Base-by-base conservation (phyloP, 176 grass and related monocot genomes). In the Phoenix roebelenii region DNA sequence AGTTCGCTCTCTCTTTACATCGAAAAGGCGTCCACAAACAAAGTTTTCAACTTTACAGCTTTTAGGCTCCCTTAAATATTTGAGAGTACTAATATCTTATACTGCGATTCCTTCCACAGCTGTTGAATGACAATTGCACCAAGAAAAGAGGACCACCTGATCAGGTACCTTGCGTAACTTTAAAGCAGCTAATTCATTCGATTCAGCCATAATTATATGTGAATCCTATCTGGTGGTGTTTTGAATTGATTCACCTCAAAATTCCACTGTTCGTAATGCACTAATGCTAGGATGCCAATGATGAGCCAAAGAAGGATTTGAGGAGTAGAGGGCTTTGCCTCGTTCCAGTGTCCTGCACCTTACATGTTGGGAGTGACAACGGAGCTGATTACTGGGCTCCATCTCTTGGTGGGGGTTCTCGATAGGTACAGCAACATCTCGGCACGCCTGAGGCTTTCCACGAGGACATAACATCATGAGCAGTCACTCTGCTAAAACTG, bases 321-420 rank as follows among this genome's bases (percentile, higher is more conserved):
- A 83, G 80, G 67, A 89, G 82, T 57, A 54, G 79, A 71, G 90
- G 85, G n/a, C 58, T 95, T 26, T 95, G 85, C 54, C 77, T 95
- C 48, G 82, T 89, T 22, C 90, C 90, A 5, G 79, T 86, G 53
- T 86, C 76, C 6, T 95, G 82, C 79, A 86, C 79, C 18, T 77
- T 84, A 51, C 85, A 83, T 55, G 61, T 83, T 0, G 76, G 58
- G 49, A 63, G 55, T 10, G 78, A 89, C 66, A 69, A 35, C 54
- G 83, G 74, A 10, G 87, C 83, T 17, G 85, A 85, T 65, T 77
- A 65, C 78, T 95, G 85, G 89, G 55, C 74, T 67, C 7, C 58
- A 9, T 25, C 64, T 64, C 58, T 81, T 1, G 51, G 25, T 65
- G 56, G 59, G 52, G 0, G 79, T 62, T 25, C 66, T 53, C 66